phyloP scores from a whole-genome alignment of 2,329 filamentous ascomycete genomes.

The Arthrobotrys conoides region DNA sequence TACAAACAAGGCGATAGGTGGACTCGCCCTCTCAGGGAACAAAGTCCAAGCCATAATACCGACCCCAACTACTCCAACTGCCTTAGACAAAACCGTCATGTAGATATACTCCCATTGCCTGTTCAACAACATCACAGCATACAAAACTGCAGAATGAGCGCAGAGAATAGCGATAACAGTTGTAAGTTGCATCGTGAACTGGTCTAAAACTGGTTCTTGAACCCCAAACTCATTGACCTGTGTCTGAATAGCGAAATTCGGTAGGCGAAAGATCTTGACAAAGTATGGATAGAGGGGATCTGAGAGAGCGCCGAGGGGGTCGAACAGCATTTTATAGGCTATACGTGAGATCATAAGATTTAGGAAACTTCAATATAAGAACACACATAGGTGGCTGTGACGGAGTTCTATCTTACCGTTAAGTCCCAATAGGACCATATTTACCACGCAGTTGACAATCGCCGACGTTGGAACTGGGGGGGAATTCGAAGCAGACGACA shows the following conservation, averaged over 20 bases:
- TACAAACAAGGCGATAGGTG: constrained; percentile 56
- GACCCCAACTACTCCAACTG: constrained; percentile 45
- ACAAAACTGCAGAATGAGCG: constrained; percentile 52
- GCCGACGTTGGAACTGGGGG: constrained; percentile 56
- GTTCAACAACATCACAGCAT: constrained; percentile 44
- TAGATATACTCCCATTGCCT: constrained; percentile 58
- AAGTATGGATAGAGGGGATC: constrained; percentile 55
- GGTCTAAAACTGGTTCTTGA: constrained; percentile 42
- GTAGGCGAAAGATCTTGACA: constrained; percentile 55
- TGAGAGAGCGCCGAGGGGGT: constrained; percentile 43
- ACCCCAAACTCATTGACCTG: constrained; percentile 31
- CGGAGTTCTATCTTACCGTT: constrained; percentile 31
- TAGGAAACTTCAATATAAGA: neutral
- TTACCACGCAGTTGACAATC: constrained; percentile 55
- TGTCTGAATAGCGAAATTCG: constrained; percentile 47
- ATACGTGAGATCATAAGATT: neutral
- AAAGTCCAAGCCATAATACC: constrained; percentile 37
- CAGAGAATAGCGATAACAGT: constrained; percentile 54
- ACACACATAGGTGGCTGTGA: neutral
- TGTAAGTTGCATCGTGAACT: constrained; percentile 50
- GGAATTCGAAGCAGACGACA: constrained; percentile 22
- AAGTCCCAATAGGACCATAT: constrained; percentile 44
- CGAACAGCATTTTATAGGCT: constrained; percentile 59
- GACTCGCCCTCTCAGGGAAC: constrained; percentile 56
- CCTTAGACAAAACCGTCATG: constrained; percentile 54